Conservation (phyloP, 2,329 filamentous ascomycete genomes). For the Polychaeton citri region DNA sequence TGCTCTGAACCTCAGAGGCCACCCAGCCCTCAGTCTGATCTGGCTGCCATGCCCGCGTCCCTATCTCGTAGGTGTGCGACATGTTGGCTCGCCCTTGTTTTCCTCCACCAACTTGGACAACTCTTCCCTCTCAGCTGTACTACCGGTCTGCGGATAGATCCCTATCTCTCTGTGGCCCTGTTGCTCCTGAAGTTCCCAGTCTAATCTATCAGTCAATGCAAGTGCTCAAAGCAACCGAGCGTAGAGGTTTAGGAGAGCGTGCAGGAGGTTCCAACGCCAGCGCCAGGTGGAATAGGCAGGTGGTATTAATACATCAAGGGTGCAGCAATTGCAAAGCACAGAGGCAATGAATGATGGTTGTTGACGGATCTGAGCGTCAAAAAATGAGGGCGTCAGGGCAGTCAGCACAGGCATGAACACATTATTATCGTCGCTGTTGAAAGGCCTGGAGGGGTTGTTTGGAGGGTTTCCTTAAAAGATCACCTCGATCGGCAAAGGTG, state of each 20-base stretch:
- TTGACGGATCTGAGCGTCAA: too few species aligned
- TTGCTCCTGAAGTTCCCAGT: too few species aligned
- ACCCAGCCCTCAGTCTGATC: constrained; percentile 95
- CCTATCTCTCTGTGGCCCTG: too few species aligned
- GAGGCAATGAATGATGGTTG: not conserved
- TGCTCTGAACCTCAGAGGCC: constrained; percentile 83
- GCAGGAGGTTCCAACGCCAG: not conserved
- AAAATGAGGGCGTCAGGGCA: not conserved
- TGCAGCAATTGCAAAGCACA: not conserved
- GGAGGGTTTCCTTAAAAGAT: too few species aligned
- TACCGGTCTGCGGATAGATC: too few species aligned
- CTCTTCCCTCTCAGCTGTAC: too few species aligned
- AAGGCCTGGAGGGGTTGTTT: too few species aligned
- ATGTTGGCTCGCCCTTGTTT: constrained; percentile 35
- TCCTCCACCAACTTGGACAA: not conserved
- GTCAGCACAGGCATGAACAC: not conserved
- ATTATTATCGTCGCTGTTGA: not conserved
- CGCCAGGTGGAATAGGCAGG: not conserved
- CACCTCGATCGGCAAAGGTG: too few species aligned
- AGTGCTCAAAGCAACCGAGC: too few species aligned
- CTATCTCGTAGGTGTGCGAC: constrained; percentile 92
- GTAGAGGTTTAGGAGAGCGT: too few species aligned
- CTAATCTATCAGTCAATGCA: too few species aligned
- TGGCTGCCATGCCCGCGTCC: constrained; percentile 96
- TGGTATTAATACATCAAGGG: not conserved